Percentiles rank a stretch among this genome's conserved stretches.
Evolutionary conservation across 345 rosid genomes (phyloP).

Genomic region (Acer yangbiense): DNA sequence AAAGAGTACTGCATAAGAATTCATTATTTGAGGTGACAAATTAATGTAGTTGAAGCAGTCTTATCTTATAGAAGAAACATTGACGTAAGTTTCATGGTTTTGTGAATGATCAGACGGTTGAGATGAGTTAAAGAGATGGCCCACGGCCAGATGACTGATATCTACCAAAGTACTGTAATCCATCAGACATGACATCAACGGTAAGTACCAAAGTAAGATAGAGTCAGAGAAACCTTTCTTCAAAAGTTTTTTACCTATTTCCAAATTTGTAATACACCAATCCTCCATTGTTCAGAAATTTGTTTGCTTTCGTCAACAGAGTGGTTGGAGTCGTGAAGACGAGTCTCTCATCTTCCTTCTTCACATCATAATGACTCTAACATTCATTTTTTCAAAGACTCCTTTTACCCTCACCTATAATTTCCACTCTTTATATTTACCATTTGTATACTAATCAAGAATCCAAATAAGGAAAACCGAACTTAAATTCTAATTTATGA

Average conservation of each 20-base stretch:
- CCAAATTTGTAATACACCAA: background rate
- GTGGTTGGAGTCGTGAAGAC: too few relatives aligned
- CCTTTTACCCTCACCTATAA: too few relatives aligned
- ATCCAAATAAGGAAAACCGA: too few relatives aligned
- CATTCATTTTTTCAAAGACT: too few relatives aligned
- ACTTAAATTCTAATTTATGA: too few relatives aligned
- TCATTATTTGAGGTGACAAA: background rate
- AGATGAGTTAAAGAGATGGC: slow-evolving; percentile 1
- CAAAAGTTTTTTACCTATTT: background rate
- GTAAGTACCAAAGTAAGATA: background rate
- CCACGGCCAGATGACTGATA: background rate
- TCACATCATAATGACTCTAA: too few relatives aligned
- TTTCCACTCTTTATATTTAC: too few relatives aligned
- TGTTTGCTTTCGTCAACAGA: background rate
- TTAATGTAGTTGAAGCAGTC: background rate
- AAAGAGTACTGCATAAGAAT: background rate
- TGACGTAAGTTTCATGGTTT: background rate
- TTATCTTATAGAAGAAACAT: background rate
- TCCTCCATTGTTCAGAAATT: background rate
- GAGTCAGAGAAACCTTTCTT: background rate
- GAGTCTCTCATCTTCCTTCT: too few relatives aligned
- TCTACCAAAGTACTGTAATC: background rate
- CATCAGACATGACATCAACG: slow-evolving; percentile 5
- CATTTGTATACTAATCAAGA: too few relatives aligned
- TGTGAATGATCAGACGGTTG: slow-evolving; percentile 10